Evolutionary conservation across 2,329 filamentous ascomycete species (phyloP).

Genomic region (Coleophoma cylindrospora): DNA sequence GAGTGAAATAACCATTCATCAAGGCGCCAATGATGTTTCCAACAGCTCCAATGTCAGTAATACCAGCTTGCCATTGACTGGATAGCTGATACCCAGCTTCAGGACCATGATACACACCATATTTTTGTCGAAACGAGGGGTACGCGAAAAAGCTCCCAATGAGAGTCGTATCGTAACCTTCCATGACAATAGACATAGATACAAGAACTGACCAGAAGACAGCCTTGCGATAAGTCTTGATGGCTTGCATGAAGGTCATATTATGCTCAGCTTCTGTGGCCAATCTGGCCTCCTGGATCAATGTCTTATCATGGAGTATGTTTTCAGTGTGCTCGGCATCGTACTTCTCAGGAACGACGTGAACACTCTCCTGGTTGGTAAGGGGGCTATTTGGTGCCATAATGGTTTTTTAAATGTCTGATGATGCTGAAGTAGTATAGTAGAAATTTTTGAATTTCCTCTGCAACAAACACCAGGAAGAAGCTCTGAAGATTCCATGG

Average conservation of each 20-base stretch:
- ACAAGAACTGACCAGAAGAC: conserved; percentile 29
- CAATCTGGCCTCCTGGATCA: conserved; percentile 14
- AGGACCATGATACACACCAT: conserved; percentile 13
- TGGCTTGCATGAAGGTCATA: conserved; percentile 14
- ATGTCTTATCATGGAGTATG: not conserved
- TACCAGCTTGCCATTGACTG: conserved; percentile 33
- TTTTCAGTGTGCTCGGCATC: no score
- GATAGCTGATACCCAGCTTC: conserved; percentile 29
- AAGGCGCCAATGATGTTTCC: conserved; percentile 37
- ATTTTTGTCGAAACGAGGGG: conserved; percentile 21
- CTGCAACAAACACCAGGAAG: no score
- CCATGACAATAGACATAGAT: conserved; percentile 35
- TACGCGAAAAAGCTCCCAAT: conserved; percentile 29
- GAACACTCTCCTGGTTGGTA: no score
- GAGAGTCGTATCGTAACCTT: conserved; percentile 33
- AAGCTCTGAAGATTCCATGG: no score
- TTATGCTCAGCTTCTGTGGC: conserved; percentile 15
- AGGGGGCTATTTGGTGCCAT: no score
- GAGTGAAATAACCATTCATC: conserved; percentile 32
- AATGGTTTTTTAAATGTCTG: no score
- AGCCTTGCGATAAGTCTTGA: conserved; percentile 16
- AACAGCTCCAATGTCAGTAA: conserved; percentile 32
- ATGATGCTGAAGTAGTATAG: no score
- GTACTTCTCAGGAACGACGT: no score
- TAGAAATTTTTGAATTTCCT: no score